Conservation (phyloP, 1,139 yeast species). For the Ogataea hybrid region DNA sequence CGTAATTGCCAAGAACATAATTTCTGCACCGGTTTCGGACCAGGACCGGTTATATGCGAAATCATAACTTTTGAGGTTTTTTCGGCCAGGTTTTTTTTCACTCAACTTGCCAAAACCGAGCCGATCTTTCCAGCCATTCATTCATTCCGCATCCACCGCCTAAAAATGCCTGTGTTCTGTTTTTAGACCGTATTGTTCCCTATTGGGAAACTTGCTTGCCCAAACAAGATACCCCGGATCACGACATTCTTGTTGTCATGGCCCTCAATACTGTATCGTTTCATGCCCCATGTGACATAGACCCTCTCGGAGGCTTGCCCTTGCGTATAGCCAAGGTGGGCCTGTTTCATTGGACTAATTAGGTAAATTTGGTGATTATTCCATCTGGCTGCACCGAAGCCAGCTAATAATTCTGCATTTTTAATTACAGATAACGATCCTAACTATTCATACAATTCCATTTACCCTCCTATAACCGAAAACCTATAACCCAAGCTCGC, state of each 20-base stretch:
- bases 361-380: slow-evolving; percentile 1
- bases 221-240: slow-evolving; percentile 1
- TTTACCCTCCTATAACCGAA: background rate
- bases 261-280: background rate
- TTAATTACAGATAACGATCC: background rate
- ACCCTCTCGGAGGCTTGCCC: background rate
- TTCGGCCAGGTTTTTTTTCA: slow-evolving; percentile 4
- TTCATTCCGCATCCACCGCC: background rate
- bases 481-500: no score
- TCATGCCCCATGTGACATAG: background rate
- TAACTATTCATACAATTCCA: background rate
- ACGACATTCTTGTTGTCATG: slow-evolving; percentile 1
- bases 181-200: slow-evolving; percentile 3
- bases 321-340: background rate
- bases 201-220: background rate
- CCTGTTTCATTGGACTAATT: background rate
- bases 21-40: slow-evolving; percentile 7
- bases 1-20: slow-evolving; percentile 7
- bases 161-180: background rate
- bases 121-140: slow-evolving; percentile 6
- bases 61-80: slow-evolving; percentile 6
- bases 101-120: slow-evolving; percentile 5
- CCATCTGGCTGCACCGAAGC: background rate
- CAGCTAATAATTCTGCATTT: background rate
- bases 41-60: slow-evolving; percentile 1